These are phyloP conservation scores for Puccinia coronata DNA, from an alignment of 1,284 basidiomycete genomes.

Conservation along the genomic window DNA sequence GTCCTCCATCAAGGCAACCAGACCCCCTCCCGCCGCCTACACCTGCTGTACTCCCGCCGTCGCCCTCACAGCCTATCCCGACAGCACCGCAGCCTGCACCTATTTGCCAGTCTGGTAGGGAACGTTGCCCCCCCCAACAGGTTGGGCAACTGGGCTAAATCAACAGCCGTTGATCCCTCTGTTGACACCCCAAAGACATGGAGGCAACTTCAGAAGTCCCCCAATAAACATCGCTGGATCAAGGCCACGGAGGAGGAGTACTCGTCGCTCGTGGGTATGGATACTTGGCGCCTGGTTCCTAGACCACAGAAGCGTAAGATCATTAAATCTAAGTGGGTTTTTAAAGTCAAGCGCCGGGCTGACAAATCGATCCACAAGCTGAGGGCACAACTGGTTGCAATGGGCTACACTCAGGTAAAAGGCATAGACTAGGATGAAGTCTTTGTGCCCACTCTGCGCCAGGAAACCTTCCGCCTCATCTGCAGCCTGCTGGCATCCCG, in stretches of 20 bases:
- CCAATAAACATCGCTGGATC: not conserved
- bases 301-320: not conserved
- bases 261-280: conserved; percentile 3
- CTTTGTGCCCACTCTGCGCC: not conserved
- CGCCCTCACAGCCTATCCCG: not conserved
- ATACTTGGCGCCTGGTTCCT: conserved; percentile 5
- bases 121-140: not conserved
- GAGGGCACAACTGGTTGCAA: no score
- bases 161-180: not conserved
- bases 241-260: not conserved
- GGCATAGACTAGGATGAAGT: conserved; percentile 11
- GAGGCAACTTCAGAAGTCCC: conserved; percentile 11
- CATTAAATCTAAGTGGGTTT: conserved; percentile 29
- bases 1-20: no score
- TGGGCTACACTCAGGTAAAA: not conserved
- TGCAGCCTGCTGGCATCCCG: not conserved
- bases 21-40: no score
- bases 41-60: not conserved
- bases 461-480: not conserved
- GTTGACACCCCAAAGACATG: not conserved
- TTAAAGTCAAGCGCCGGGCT: not conserved
- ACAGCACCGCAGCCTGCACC: no score
- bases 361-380: not conserved
- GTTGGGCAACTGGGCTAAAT: not conserved
- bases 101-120: not conserved